Evolutionary conservation across 2,329 filamentous ascomycete species (phyloP), one percentile per base, ranked within the genome.

Genomic region (Exophiala mesophila): DNA sequence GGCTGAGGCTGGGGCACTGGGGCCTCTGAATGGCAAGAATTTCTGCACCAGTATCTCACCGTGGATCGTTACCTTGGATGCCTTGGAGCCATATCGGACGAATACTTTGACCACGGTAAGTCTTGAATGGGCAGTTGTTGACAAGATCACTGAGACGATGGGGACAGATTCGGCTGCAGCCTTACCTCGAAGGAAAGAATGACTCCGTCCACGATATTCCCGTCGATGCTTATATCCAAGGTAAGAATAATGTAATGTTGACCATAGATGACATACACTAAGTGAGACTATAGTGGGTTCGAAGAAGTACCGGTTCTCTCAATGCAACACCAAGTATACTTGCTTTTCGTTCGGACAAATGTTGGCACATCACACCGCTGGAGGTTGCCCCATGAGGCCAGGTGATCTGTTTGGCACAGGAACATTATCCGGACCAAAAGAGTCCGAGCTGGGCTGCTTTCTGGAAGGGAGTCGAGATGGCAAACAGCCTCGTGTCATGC

Each of bases 1-100:
- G 17, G 44, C 33, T 33, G 44, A 47, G 16, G 77, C 77, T 0
- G 60, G 81, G 0, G 78, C 78, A 0, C 40, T 47, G 4, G 44
- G 44, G 5, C 41, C 44, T 4, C 45, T 47, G 31, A 38, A 37
- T 16, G 35, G 29, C 7, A 47, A 47, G 28, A 34, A 34, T 19
- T 47, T 47, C 15, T 34, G 39, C 4, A 45, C 44, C 3, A 47
- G 29, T 8, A 39, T 47, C 21, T 33, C 33, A 5, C 18, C 41
- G 6, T 47, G 44, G 44, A 31, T 47, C 2, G 35, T 47, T 6
- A 16, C 30, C 4, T 23, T 28, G 17, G 43, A 45, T 24, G 43
- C 43, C 3, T 21, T 45, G 39, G 43, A 45, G n/a, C 30, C 39
- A n/a, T n/a, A n/a, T n/a, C n/a, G n/a, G n/a, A n/a, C n/a, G n/a